Percentiles rank a stretch among this genome's conserved stretches.
Conservation (phyloP, 805 yeast species). For the Scheffersomyces coipomensis region DNA sequence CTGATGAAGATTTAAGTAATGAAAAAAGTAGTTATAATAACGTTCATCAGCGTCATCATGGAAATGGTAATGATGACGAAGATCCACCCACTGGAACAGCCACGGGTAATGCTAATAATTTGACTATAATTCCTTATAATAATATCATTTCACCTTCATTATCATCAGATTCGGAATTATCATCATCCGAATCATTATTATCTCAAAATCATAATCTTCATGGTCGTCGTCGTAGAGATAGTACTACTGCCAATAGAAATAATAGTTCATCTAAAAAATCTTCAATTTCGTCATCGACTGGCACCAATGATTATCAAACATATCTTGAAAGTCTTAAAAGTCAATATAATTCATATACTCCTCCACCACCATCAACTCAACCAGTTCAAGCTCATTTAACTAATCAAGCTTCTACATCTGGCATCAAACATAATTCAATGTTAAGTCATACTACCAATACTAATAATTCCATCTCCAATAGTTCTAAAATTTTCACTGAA, state of each 20-base stretch:
- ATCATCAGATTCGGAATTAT: conserved; percentile 4
- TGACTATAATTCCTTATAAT: conserved; percentile 15
- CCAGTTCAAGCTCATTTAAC: not conserved
- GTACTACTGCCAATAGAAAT: not conserved
- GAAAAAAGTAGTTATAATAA: not conserved
- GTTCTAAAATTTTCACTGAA: conserved; percentile 5
- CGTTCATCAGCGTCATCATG: not conserved
- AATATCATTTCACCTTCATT: conserved; percentile 11
- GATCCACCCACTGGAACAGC: not conserved
- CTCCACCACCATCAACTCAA: not conserved
- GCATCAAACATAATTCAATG: not conserved
- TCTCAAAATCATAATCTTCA: not conserved
- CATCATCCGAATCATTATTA: conserved; percentile 2
- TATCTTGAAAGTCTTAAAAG: conserved; percentile 7
- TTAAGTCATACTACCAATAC: not conserved
- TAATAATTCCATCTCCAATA: not conserved
- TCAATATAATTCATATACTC: conserved; percentile 1
- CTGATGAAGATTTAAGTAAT: not conserved
- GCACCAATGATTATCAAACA: conserved; percentile 6
- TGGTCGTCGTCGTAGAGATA: not conserved
- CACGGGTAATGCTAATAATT: conserved; percentile 1
- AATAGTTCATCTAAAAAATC: conserved; percentile 15
- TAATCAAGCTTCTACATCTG: not conserved
- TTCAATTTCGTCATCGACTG: not conserved
- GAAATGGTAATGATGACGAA: not conserved